Evolutionary conservation across 1,284 basidiomycete species (phyloP).

Genomic region (Tremellales sp.): DNA sequence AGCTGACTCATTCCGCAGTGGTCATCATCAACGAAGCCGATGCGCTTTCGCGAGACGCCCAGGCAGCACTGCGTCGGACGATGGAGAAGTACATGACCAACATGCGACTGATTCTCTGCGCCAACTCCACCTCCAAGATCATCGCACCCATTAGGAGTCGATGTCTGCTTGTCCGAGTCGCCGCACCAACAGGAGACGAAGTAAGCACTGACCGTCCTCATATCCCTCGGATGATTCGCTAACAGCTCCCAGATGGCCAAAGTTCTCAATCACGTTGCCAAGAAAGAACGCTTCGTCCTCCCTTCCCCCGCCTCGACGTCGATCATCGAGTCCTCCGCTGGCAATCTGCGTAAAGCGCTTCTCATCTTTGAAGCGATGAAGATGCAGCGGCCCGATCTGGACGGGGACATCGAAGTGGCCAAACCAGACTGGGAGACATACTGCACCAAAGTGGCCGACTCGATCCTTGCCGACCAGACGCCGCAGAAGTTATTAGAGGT

Average conservation of each 20-base stretch:
- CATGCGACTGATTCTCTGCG: constrained; percentile 93
- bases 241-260: constrained; percentile 62
- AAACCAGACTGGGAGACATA: constrained; percentile 99
- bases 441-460: constrained; percentile 86
- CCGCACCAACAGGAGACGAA: constrained; percentile 76
- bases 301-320: constrained; percentile 68
- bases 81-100: constrained; percentile 99
- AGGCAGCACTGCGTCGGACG: constrained; percentile 91
- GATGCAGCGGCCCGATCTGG: constrained; percentile 86
- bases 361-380: constrained; percentile 92
- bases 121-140: constrained; percentile 93
- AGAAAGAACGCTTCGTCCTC: constrained; percentile 73
- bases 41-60: constrained; percentile 87
- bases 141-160: constrained; percentile 96
- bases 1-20: constrained; percentile 56
- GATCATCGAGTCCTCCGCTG: constrained; percentile 76
- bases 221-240: background rate
- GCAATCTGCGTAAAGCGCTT: constrained; percentile 92
- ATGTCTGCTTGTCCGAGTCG: constrained; percentile 88
- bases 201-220: constrained; percentile 49
- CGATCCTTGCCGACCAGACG: constrained; percentile 90
- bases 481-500: constrained; percentile 88
- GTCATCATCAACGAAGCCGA: constrained; percentile 99
- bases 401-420: constrained; percentile 68
- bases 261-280: constrained; percentile 77